Conservation (phyloP, 148 eudicot species). For the Silene latifolia region DNA sequence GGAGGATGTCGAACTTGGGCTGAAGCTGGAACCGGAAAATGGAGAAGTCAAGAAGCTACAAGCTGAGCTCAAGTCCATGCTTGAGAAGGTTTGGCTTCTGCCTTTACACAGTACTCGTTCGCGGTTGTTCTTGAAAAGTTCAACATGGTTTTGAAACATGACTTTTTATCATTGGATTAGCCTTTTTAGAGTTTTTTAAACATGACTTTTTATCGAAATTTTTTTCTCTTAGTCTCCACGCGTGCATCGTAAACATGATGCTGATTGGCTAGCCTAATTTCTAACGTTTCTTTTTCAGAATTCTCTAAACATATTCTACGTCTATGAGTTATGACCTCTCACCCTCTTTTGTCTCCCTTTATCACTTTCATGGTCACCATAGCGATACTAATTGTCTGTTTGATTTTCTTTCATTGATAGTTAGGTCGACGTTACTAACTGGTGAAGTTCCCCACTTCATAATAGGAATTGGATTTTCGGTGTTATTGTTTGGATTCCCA, state of each 20-base stretch:
- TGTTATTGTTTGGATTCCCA: neutral
- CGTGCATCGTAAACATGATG: neutral
- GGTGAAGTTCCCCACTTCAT: neutral
- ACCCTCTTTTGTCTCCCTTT: neutral
- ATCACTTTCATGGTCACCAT: neutral
- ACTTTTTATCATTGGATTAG: neutral
- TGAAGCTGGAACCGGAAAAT: too few species aligned
- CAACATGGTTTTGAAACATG: neutral
- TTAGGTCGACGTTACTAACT: neutral
- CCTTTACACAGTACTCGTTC: neutral
- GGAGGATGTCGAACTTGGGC: too few species aligned
- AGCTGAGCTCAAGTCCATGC: constrained; percentile 55
- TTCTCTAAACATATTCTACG: too few species aligned
- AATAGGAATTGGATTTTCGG: neutral
- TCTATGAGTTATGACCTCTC: too few species aligned
- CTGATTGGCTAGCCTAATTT: too few species aligned
- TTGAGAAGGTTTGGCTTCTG: constrained; percentile 43
- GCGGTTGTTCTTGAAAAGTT: neutral
- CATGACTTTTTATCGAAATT: neutral
- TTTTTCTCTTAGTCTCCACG: neutral
- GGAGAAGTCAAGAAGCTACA: constrained; percentile 54
- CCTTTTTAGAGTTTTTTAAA: neutral
- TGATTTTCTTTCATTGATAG: neutral
- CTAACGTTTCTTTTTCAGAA: too few species aligned
- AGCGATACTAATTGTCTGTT: neutral